Conservation (phyloP, 371 early-diverging fungal species). For the Mortierella sp. region DNA sequence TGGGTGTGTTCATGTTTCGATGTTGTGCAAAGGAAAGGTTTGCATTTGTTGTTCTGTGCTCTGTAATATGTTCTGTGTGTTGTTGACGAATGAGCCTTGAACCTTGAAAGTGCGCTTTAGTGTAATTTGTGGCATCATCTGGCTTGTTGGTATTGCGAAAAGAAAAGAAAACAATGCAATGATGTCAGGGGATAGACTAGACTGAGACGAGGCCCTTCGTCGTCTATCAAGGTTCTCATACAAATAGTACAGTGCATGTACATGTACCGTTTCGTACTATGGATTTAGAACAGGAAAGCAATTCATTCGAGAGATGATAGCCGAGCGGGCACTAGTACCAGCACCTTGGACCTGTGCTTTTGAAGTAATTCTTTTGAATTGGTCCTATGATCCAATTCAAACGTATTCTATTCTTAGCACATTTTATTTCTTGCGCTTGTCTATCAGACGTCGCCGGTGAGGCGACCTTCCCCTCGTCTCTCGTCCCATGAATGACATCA, state of each 20-base stretch:
- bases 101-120: constrained; percentile 6
- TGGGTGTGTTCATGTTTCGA: neutral
- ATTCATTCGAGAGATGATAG: too few relatives aligned
- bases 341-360: too few relatives aligned
- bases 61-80: neutral
- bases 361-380: too few relatives aligned
- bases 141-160: neutral
- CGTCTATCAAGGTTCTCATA: neutral
- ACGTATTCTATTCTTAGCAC: too few relatives aligned
- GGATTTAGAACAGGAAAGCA: too few relatives aligned
- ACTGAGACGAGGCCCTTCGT: neutral
- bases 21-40: neutral
- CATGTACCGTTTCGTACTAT: too few relatives aligned
- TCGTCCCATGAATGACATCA: neutral
- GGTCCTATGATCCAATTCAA: too few relatives aligned
- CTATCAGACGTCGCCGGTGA: neutral
- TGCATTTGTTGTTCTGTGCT: too few relatives aligned
- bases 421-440: neutral
- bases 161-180: neutral
- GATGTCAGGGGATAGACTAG: neutral
- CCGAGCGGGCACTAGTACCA: too few relatives aligned
- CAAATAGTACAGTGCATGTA: neutral
- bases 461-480: neutral
- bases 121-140: constrained; percentile 1
- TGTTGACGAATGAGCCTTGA: neutral